Percentiles rank a stretch among this genome's conserved stretches.
Conservation (phyloP, 306 rosid species). For the Alnus rubra region DNA sequence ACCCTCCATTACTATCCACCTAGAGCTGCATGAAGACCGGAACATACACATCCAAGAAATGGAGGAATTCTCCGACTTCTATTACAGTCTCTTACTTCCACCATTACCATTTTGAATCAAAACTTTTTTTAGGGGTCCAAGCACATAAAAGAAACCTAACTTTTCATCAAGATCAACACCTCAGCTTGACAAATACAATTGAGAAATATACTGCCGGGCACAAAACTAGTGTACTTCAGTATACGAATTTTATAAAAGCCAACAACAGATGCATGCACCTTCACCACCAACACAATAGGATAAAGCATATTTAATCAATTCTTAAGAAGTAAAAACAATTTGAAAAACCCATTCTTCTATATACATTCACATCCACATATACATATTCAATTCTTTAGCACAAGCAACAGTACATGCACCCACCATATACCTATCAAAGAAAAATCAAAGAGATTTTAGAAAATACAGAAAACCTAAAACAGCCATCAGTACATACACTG, state of each 20-base stretch:
- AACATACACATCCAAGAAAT: slow-evolving; percentile 46
- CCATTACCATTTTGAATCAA: slow-evolving; percentile 41
- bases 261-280: slow-evolving; percentile 19
- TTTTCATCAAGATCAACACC: slow-evolving; percentile 35
- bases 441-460: too few relatives aligned
- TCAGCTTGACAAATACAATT: slow-evolving; percentile 26
- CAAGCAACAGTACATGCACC: too few relatives aligned
- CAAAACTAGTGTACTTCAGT: slow-evolving; percentile 26
- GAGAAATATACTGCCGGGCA: slow-evolving; percentile 42
- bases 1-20: slow-evolving; percentile 75
- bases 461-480: too few relatives aligned
- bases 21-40: slow-evolving; percentile 52
- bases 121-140: slow-evolving; percentile 37
- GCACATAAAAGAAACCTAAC: slow-evolving; percentile 11
- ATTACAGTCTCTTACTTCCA: slow-evolving; percentile 43
- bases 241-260: slow-evolving; percentile 15
- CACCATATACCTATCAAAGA: too few relatives aligned
- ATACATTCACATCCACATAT: too few relatives aligned
- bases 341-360: too few relatives aligned
- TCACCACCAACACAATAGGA: slow-evolving; percentile 8
- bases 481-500: slow-evolving; percentile 17
- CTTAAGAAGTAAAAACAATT: too few relatives aligned
- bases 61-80: slow-evolving; percentile 37
- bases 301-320: not conserved
- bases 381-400: too few relatives aligned